A percentile compares a stretch with the other conserved stretches of the same genome.
Evolutionary conservation across 2,329 filamentous ascomycete species (phyloP).

Genomic region (Dothideomycetes sp.): DNA sequence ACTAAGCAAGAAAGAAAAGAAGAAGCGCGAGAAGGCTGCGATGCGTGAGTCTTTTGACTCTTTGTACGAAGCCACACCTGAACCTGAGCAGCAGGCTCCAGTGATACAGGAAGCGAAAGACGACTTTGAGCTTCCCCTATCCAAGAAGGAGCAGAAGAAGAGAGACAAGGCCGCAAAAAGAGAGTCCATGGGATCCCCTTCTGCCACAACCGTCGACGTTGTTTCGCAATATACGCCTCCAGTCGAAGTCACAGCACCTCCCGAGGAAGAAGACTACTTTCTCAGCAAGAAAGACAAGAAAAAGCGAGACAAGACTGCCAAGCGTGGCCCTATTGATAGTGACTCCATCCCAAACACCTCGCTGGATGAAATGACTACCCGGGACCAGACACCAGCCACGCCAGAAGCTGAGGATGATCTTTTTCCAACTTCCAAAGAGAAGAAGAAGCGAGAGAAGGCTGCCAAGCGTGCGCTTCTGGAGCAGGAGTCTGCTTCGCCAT

Average conservation of each 20-base stretch:
- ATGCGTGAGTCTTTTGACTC: slow-evolving; percentile 12
- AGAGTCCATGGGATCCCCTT: too few relatives aligned
- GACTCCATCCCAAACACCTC: too few relatives aligned
- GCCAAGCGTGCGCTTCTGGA: neutral
- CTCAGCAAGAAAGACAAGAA: slow-evolving; percentile 9
- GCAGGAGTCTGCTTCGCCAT: neutral
- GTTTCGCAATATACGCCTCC: too few relatives aligned
- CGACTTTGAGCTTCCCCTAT: slow-evolving; percentile 23
- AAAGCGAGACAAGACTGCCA: slow-evolving; percentile 30
- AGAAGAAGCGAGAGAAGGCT: slow-evolving; percentile 4
- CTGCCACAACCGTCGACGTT: too few relatives aligned
- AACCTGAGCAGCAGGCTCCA: too few relatives aligned
- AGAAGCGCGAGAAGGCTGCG: slow-evolving; percentile 33
- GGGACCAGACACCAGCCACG: slow-evolving; percentile 4
- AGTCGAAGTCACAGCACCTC: too few relatives aligned
- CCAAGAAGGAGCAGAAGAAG: slow-evolving; percentile 41
- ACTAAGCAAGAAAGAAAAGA: slow-evolving; percentile 25
- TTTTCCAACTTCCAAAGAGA: slow-evolving; percentile 4
- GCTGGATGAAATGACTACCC: too few relatives aligned
- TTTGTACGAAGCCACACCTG: too few relatives aligned
- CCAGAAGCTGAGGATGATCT: slow-evolving; percentile 11
- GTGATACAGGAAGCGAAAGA: too few relatives aligned
- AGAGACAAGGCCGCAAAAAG: slow-evolving; percentile 28
- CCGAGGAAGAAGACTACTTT: too few relatives aligned
- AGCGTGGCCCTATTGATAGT: too few relatives aligned